Percentiles rank a stretch among this genome's conserved stretches.
Evolutionary conservation across 2,329 filamentous ascomycete species (phyloP).

Genomic region (Aspergillus eucalypticola): DNA sequence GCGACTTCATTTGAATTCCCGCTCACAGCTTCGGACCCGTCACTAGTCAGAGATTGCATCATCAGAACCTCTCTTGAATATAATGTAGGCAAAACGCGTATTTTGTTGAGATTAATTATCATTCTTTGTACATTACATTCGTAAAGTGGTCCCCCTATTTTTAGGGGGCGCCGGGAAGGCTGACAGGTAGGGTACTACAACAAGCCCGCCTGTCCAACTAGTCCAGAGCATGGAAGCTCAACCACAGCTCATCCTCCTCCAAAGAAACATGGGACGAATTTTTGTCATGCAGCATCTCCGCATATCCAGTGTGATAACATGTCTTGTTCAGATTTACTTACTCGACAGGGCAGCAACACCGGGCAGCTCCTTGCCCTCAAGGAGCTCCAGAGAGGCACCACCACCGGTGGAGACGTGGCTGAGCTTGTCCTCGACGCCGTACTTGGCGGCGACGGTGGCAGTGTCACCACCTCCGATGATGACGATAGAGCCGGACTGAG

Average conservation of each 20-base stretch:
- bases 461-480: slow-evolving; percentile 99
- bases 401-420: slow-evolving; percentile 98
- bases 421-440: slow-evolving; percentile 91
- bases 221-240: neutral
- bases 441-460: slow-evolving; percentile 96
- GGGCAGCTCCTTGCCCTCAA: slow-evolving; percentile 97
- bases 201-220: slow-evolving; percentile 1
- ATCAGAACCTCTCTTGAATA: slow-evolving; percentile 24
- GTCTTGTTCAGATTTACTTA: slow-evolving; percentile 51
- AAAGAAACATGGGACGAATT: neutral
- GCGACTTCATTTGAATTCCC: neutral
- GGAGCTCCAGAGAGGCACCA: slow-evolving; percentile 89
- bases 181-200: neutral
- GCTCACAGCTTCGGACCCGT: slow-evolving; percentile 33
- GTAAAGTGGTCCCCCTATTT: neutral
- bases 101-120: slow-evolving; percentile 27
- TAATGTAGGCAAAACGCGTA: slow-evolving; percentile 16
- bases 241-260: neutral
- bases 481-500: slow-evolving; percentile 84
- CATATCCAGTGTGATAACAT: neutral
- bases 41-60: slow-evolving; percentile 22
- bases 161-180: neutral
- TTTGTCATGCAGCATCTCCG: neutral
- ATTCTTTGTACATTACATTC: slow-evolving; percentile 40
- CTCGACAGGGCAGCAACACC: slow-evolving; percentile 88